Percentiles rank a stretch among this genome's conserved stretches.
These are phyloP conservation scores for Stachybotrys echinatus DNA, from an alignment of 2,329 filamentous ascomycete genomes.

Conservation along the genomic window DNA sequence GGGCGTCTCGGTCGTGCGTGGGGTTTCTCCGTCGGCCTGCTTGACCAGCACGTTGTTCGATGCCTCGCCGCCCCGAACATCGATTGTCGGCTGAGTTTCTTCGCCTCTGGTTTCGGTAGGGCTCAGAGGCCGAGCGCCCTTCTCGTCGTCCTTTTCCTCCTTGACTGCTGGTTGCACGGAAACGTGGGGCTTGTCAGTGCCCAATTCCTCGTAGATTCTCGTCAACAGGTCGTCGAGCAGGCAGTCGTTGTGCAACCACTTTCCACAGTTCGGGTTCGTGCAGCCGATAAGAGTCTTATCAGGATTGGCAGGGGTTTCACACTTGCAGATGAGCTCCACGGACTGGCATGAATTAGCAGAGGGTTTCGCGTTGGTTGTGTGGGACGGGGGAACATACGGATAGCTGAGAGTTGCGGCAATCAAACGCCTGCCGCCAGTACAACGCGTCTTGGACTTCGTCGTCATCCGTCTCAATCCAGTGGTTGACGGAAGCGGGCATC, in stretches of 20 bases:
- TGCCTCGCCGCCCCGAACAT: constrained; percentile 42
- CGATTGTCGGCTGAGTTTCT: constrained; percentile 46
- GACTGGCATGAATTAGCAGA: constrained; percentile 31
- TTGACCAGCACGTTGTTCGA: constrained; percentile 32
- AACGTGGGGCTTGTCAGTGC: constrained; percentile 44
- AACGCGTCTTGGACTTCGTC: constrained; percentile 54
- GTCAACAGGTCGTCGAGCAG: constrained; percentile 50
- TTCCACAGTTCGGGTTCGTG: constrained; percentile 46
- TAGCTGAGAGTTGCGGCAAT: constrained; percentile 50
- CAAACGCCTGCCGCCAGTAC: constrained; percentile 61
- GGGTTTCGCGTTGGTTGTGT: background rate
- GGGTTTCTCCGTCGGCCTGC: constrained; percentile 23
- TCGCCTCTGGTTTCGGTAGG: constrained; percentile 46
- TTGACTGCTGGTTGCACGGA: constrained; percentile 31
- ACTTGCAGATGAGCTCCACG: constrained; percentile 53
- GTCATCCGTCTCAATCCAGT: constrained; percentile 67
- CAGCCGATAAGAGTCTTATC: constrained; percentile 57
- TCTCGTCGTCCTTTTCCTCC: constrained; percentile 27
- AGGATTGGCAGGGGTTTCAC: constrained; percentile 55
- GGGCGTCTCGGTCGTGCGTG: constrained; percentile 22
- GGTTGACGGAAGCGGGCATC: constrained; percentile 53
- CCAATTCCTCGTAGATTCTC: constrained; percentile 44
- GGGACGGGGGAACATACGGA: constrained; percentile 40
- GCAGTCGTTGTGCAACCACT: constrained; percentile 61
- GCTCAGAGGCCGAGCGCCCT: constrained; percentile 38